A percentile compares a stretch with the other conserved stretches of the same genome.
phyloP scores from a whole-genome alignment of 495 filamentous ascomycete species.

The Xylaria bambusicola region DNA sequence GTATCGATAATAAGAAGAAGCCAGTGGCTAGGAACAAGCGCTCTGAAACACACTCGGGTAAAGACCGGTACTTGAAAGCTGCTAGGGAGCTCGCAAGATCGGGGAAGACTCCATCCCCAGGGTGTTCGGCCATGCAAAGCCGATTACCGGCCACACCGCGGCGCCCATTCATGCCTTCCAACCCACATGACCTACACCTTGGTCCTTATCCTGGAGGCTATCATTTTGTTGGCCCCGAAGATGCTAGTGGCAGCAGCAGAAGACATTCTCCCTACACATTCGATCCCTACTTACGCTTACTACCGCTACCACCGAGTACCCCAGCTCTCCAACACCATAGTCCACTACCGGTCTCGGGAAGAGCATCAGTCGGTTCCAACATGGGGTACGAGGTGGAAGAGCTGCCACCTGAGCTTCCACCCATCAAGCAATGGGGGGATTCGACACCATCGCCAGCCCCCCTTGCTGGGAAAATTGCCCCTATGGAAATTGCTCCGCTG shows the following conservation, averaged over 20 bases:
- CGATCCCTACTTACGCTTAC: background rate
- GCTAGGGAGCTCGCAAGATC: constrained; percentile 26
- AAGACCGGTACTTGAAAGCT: constrained; percentile 26
- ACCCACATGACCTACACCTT: constrained; percentile 5
- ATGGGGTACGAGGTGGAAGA: too few relatives aligned
- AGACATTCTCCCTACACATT: background rate
- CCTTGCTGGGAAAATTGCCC: constrained; percentile 17
- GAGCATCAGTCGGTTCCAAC: constrained; percentile 10
- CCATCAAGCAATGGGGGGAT: constrained; percentile 24
- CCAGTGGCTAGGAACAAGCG: constrained; percentile 18
- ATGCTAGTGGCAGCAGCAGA: background rate
- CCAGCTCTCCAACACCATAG: background rate
- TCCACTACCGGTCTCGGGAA: background rate
- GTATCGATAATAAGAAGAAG: background rate
- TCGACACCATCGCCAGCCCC: constrained; percentile 28
- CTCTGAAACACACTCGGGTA: constrained; percentile 18
- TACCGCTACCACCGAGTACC: constrained; percentile 5
- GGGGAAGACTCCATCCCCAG: constrained; percentile 23
- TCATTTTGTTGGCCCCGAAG: background rate
- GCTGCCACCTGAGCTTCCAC: constrained; percentile 24
- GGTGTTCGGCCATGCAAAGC: constrained; percentile 17
- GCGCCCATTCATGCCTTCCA: background rate
- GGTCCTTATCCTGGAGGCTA: constrained; percentile 30
- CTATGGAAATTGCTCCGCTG: constrained; percentile 26
- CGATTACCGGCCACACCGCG: constrained; percentile 4